Conservation (phyloP, 83 land plant genomes). For the Thuja plicata region DNA sequence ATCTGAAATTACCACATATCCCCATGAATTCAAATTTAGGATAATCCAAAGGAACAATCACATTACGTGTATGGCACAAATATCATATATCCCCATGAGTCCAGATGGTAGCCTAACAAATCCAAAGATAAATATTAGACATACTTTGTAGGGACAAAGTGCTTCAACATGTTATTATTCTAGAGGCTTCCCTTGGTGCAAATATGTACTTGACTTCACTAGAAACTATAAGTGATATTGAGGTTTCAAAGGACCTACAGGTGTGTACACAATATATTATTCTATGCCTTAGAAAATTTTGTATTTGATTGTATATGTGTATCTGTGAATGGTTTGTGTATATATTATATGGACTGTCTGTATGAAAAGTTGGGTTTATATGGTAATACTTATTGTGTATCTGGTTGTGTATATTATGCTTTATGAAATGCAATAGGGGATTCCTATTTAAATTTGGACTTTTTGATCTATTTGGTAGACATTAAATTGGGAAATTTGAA, state of each 20-base stretch:
- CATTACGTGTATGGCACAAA: slow-evolving; percentile 82
- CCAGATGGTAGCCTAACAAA: slow-evolving; percentile 94
- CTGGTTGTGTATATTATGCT: too few species aligned
- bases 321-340: background rate
- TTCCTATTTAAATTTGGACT: too few species aligned
- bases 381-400: too few species aligned
- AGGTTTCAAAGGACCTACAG: slow-evolving; percentile 85
- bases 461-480: background rate
- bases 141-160: slow-evolving; percentile 85
- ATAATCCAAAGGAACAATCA: background rate
- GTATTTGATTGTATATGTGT: background rate
- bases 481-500: too few species aligned
- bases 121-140: slow-evolving; percentile 74
- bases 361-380: too few species aligned
- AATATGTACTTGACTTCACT: slow-evolving; percentile 86
- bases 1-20: background rate
- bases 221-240: slow-evolving; percentile 87
- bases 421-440: too few species aligned
- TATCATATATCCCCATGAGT: too few species aligned
- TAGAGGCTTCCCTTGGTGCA: slow-evolving; percentile 88
- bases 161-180: slow-evolving; percentile 73
- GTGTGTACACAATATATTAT: slow-evolving; percentile 22
- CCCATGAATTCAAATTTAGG: slow-evolving; percentile 9
- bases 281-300: background rate
- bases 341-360: background rate